Conservation (phyloP, 345 rosid species). For the Clarkia xantiana region DNA sequence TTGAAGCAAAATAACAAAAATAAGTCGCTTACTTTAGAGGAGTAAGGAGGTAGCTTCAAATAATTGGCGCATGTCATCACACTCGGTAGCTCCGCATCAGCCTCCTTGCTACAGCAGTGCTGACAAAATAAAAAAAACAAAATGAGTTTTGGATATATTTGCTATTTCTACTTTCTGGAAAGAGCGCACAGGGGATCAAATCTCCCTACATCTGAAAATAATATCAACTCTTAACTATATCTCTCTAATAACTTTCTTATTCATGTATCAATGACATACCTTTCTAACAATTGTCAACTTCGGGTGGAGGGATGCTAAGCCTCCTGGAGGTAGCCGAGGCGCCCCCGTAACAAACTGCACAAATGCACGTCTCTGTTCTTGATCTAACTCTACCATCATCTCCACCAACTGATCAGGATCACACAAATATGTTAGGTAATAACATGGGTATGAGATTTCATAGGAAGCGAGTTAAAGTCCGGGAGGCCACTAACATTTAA, state of each 20-base stretch:
- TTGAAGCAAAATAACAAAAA: too few species aligned
- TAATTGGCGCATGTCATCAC: slow-evolving; percentile 99
- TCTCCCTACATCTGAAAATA: too few species aligned
- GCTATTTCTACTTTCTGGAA: too few species aligned
- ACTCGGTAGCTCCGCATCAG: slow-evolving; percentile 74
- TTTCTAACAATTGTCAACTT: slow-evolving; percentile 88
- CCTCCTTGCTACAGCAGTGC: slow-evolving; percentile 55
- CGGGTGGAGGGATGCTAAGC: slow-evolving; percentile 75
- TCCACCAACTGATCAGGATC: slow-evolving; percentile 44
- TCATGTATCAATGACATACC: too few species aligned
- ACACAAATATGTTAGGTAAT: too few species aligned
- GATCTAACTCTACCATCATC: slow-evolving; percentile 54
- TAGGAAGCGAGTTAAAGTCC: too few species aligned
- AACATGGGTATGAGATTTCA: too few species aligned
- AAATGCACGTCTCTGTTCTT: slow-evolving; percentile 55
- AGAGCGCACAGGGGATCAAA: too few species aligned
- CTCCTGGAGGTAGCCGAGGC: slow-evolving; percentile 91
- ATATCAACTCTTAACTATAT: too few species aligned
- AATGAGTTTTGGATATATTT: background rate
- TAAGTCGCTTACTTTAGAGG: slow-evolving; percentile 47
- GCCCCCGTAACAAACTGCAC: slow-evolving; percentile 92
- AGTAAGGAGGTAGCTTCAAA: slow-evolving; percentile 84
- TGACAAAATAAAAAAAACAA: slow-evolving; percentile 11
- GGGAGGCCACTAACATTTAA: slow-evolving; percentile 31
- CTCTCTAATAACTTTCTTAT: too few species aligned